Evolutionary conservation across 2,329 filamentous ascomycete genomes (phyloP).

Genomic region (Aspergillus ibericus): DNA sequence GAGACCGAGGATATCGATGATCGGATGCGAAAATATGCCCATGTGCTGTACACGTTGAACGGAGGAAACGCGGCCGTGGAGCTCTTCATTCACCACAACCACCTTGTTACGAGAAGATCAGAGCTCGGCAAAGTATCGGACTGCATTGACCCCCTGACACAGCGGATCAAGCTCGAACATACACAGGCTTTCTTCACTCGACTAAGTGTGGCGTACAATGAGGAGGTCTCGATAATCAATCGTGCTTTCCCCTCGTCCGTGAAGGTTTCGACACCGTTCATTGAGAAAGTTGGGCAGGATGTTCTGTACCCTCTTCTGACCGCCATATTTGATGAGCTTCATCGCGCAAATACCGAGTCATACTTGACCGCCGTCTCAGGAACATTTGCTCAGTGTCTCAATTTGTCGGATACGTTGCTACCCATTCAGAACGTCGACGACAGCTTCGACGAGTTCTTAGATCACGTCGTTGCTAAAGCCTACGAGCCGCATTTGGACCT

Average conservation of each 20-base stretch:
- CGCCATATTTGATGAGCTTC: constrained; percentile 81
- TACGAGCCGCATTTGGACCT: constrained; percentile 94
- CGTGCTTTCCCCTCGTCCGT: constrained; percentile 74
- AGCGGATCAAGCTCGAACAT: constrained; percentile 74
- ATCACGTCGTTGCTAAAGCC: constrained; percentile 66
- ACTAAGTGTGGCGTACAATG: constrained; percentile 73
- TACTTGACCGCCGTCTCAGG: constrained; percentile 87
- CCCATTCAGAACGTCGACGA: constrained; percentile 62
- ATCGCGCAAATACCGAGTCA: constrained; percentile 69
- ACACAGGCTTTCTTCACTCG: constrained; percentile 78
- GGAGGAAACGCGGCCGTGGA: constrained; percentile 77
- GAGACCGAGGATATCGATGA: constrained; percentile 86
- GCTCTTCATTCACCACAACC: constrained; percentile 84
- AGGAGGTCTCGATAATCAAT: constrained; percentile 77
- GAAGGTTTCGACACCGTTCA: constrained; percentile 72
- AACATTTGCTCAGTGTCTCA: constrained; percentile 80
- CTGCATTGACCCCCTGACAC: constrained; percentile 69
- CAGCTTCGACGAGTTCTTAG: constrained; percentile 64
- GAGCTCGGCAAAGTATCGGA: constrained; percentile 73
- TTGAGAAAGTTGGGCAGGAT: constrained; percentile 81
- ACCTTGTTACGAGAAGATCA: constrained; percentile 72
- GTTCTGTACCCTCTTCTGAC: constrained; percentile 82
- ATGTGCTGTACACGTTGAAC: constrained; percentile 79
- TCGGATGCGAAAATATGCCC: constrained; percentile 83
- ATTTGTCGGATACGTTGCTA: constrained; percentile 70